These are phyloP conservation scores for Russula lepida DNA, from an alignment of 768 basidiomycete genomes.

Conservation along the genomic window DNA sequence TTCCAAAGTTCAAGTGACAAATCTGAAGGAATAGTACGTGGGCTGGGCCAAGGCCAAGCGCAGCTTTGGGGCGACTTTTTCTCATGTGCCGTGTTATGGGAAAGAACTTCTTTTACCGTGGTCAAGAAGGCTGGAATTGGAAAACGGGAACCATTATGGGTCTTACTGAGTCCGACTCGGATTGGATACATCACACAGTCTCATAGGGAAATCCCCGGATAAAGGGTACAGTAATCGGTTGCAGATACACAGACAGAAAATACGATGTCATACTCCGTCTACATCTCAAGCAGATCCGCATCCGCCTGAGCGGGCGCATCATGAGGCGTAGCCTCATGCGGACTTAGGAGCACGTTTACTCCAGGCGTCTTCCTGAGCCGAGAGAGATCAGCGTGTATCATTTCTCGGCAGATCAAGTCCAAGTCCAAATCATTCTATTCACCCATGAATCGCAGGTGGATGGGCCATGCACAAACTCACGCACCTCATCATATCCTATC, in stretches of 20 bases:
- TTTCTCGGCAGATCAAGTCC: slow-evolving; percentile 51
- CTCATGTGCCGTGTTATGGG: neutral
- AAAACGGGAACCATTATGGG: neutral
- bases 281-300: slow-evolving; percentile 5
- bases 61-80: neutral
- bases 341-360: slow-evolving; percentile 40
- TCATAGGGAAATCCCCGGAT: neutral
- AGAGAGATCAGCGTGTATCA: slow-evolving; percentile 50
- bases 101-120: neutral
- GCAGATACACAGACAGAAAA: slow-evolving; percentile 1
- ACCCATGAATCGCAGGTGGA: neutral
- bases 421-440: slow-evolving; percentile 59
- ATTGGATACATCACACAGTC: neutral
- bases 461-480: slow-evolving; percentile 14
- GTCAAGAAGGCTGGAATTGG: neutral
- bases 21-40: neutral
- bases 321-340: slow-evolving; percentile 12
- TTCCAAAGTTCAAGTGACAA: neutral
- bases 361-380: slow-evolving; percentile 44
- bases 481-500: slow-evolving; percentile 52
- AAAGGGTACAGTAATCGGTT: neutral
- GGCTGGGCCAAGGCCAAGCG: neutral
- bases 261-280: slow-evolving; percentile 1
- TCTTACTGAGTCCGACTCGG: neutral
- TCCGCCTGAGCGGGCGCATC: neutral